A percentile compares a stretch with the other conserved stretches of the same genome.
Conservation (phyloP, 2,329 filamentous ascomycete genomes). For the Elsinoe perseae region DNA sequence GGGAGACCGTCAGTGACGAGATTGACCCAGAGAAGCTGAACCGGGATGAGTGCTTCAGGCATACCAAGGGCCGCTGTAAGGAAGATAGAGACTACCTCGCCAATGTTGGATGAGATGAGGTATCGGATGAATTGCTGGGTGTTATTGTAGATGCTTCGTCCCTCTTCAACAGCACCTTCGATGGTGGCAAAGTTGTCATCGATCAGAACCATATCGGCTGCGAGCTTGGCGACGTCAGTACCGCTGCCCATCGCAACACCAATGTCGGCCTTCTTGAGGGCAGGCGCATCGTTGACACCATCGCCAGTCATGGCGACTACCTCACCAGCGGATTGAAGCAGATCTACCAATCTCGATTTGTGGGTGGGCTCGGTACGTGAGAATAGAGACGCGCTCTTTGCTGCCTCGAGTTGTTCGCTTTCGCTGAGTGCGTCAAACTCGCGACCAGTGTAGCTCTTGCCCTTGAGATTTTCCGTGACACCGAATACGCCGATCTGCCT, state of each 20-base stretch:
- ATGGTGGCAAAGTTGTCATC: constrained; percentile 99
- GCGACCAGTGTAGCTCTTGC: constrained; percentile 91
- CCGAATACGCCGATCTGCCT: constrained; percentile 93
- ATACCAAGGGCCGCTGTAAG: constrained; percentile 91
- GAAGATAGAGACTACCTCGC: constrained; percentile 98
- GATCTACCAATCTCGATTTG: constrained; percentile 96
- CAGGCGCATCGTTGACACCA: constrained; percentile 95
- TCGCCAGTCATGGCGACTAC: constrained; percentile 99
- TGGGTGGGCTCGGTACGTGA: constrained; percentile 91
- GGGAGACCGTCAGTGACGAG: constrained; percentile 95
- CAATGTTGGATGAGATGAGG: constrained; percentile 97
- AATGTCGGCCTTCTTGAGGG: constrained; percentile 97
- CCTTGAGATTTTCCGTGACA: constrained; percentile 67
- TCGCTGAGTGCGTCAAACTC: constrained; percentile 84
- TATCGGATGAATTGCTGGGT: constrained; percentile 99
- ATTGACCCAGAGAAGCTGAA: constrained; percentile 98
- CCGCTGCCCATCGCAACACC: constrained; percentile 98
- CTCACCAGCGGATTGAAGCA: constrained; percentile 84
- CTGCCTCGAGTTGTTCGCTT: constrained; percentile 72
- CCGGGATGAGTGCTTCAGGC: constrained; percentile 93
- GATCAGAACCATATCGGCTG: constrained; percentile 95
- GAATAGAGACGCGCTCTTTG: constrained; percentile 80
- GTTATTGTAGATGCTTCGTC: constrained; percentile 98
- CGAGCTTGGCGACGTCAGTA: constrained; percentile 92
- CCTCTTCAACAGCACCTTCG: constrained; percentile 90